Evolutionary conservation across 768 basidiomycete species (phyloP), one percentile per base, ranked within the genome.

Genomic region (Pleurotus giganteus): DNA sequence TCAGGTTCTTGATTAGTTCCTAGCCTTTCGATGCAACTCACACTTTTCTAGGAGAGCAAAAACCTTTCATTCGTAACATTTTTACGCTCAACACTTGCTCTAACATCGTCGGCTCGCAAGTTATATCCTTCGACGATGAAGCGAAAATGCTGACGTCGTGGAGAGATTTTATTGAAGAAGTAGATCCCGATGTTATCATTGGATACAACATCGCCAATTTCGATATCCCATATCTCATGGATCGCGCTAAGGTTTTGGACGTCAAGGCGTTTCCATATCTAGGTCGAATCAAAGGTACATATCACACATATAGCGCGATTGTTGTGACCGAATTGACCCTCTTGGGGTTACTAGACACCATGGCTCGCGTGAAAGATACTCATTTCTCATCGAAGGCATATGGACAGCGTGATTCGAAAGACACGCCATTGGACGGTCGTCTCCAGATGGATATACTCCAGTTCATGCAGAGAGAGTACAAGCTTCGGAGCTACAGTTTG

Each of bases 301-400:
- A 29, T 42, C 0, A 37, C 15, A 39, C 15, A 41, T 34, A 26
- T 17, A n/a, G 17, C 7, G 28, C 37, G 32, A 9, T 15, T 41
- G 32, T 60, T 53, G 59, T 58, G 55, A 42, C 26, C 28, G 57
- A 19, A 11, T 46, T 32, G 15, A 49, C 15, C 61, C 27, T 23
- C 9, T 53, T 28, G 21, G n/a, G n/a, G 37, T 32, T 26, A 44
- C 9, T 60, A 98, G 96, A 81, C 55, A 63, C 79, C 52, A 88
- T 81, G 69, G 84, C 93, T 0, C 86, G 89, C 66, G 81, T 84
- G 46, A 98, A 96, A 69, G 91, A 88, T 52, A 93, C 97, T 0
- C 97, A 99, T 67, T 99, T 99, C 72, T 97, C 94, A 4, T 98
- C 95, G 0, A 97, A 94, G 66, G 97, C 97, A 0, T 98, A 94